phyloP scores from a whole-genome alignment of 257 asterid species.

The Nicotiana otophora region DNA sequence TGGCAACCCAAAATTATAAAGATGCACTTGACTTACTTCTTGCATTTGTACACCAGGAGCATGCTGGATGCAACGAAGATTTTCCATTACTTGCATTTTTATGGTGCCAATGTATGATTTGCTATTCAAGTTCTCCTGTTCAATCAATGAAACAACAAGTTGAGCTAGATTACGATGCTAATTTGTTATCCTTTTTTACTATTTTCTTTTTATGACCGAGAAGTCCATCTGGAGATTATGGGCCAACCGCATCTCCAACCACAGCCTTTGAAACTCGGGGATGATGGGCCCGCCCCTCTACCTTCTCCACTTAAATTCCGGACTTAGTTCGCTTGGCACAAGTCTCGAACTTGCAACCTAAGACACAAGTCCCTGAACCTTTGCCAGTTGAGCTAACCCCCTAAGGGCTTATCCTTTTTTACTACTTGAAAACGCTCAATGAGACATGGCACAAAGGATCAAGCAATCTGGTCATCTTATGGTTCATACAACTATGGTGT shows the following conservation, averaged over 20 bases:
- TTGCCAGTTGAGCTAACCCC: no score
- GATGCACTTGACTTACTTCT: constrained; percentile 50
- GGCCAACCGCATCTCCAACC: no score
- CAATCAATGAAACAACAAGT: constrained; percentile 23
- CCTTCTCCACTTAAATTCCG: no score
- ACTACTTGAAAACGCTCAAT: background rate
- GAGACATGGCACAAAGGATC: background rate
- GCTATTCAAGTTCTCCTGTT: constrained; percentile 90
- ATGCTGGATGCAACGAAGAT: constrained; percentile 85
- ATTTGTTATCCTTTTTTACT: background rate
- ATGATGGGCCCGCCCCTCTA: no score
- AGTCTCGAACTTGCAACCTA: no score
- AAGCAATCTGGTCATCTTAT: constrained; percentile 3
- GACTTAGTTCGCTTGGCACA: no score
- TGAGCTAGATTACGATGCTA: background rate
- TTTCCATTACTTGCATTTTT: constrained; percentile 83
- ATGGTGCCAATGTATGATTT: constrained; percentile 81
- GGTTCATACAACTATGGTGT: no score
- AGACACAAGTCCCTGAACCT: no score
- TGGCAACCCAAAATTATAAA: background rate
- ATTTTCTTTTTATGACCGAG: no score
- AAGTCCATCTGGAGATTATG: no score
- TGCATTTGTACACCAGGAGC: constrained; percentile 99
- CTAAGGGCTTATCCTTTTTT: no score
- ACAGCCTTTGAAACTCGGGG: no score